These are phyloP conservation scores for Spathaspora arborariae DNA, from an alignment of 805 yeast genomes.

Conservation along the genomic window DNA sequence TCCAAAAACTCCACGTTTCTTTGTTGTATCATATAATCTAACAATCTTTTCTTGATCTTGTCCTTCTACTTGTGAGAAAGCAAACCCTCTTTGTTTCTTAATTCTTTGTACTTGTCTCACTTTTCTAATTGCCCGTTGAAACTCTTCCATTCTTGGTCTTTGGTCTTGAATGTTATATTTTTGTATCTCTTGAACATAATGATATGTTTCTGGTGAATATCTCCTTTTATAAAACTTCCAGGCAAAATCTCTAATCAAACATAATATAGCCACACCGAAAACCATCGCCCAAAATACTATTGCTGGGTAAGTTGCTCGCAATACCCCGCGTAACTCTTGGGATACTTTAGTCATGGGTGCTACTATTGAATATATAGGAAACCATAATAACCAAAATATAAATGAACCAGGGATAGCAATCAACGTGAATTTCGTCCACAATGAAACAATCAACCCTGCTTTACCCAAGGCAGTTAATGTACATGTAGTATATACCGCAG, in stretches of 20 bases:
- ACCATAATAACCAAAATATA: conserved; percentile 73
- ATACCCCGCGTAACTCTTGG: conserved; percentile 76
- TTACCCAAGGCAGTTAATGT: conserved; percentile 87
- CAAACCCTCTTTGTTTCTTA: conserved; percentile 98
- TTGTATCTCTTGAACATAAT: conserved; percentile 94
- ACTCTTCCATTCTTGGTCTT: conserved; percentile 94
- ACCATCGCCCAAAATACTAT: conserved; percentile 79
- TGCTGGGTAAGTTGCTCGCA: conserved; percentile 72
- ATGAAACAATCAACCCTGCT: conserved; percentile 86
- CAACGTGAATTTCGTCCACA: conserved; percentile 93
- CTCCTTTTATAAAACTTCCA: conserved; percentile 95
- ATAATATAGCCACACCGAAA: conserved; percentile 70
- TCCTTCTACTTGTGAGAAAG: conserved; percentile 87
- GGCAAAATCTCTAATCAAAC: conserved; percentile 80
- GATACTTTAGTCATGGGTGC: conserved; percentile 86
- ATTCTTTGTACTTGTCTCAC: conserved; percentile 98
- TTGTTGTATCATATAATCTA: conserved; percentile 93
- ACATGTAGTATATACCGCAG: conserved; percentile 82
- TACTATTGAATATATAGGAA: conserved; percentile 80
- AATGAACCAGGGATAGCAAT: conserved; percentile 95
- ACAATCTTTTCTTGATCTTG: conserved; percentile 91
- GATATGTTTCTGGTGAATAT: conserved; percentile 89
- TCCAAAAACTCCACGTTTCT: conserved; percentile 73
- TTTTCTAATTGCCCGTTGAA: conserved; percentile 94
- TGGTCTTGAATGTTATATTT: conserved; percentile 90